Evolutionary conservation across 306 rosid species (phyloP).

Genomic region (Glycine tomentella): DNA sequence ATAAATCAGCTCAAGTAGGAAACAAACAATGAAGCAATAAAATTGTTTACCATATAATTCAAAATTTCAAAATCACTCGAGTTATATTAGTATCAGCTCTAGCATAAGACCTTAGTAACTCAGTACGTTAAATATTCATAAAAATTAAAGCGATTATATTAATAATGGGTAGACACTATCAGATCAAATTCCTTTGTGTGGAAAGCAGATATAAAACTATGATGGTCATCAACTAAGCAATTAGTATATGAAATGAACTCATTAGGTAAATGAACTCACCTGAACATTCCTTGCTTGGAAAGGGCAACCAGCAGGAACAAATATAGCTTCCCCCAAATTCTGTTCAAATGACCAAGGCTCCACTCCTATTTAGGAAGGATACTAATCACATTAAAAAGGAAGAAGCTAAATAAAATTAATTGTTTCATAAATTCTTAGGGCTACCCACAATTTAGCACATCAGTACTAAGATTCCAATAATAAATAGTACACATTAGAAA

Average conservation of each 20-base stretch:
- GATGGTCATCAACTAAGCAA: constrained; percentile 12
- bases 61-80: neutral
- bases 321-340: constrained; percentile 84
- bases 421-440: constrained; percentile 15
- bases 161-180: constrained; percentile 24
- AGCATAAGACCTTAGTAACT: constrained; percentile 2
- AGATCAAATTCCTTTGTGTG: constrained; percentile 22
- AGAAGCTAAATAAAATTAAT: constrained; percentile 10
- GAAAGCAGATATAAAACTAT: neutral
- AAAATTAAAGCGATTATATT: constrained; percentile 5
- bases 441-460: constrained; percentile 30
- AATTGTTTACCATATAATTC: constrained; percentile 13
- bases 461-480: constrained; percentile 29
- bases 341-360: constrained; percentile 99
- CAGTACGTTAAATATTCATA: constrained; percentile 12
- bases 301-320: constrained; percentile 98
- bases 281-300: constrained; percentile 88
- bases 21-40: neutral
- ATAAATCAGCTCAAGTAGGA: neutral
- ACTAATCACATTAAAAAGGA: constrained; percentile 37
- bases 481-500: constrained; percentile 20
- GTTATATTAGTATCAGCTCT: constrained; percentile 8
- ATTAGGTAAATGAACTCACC: constrained; percentile 58
- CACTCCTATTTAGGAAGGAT: constrained; percentile 66
- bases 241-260: constrained; percentile 24